Conservation (phyloP, 768 basidiomycete species). For the Leccinum obscurum region DNA sequence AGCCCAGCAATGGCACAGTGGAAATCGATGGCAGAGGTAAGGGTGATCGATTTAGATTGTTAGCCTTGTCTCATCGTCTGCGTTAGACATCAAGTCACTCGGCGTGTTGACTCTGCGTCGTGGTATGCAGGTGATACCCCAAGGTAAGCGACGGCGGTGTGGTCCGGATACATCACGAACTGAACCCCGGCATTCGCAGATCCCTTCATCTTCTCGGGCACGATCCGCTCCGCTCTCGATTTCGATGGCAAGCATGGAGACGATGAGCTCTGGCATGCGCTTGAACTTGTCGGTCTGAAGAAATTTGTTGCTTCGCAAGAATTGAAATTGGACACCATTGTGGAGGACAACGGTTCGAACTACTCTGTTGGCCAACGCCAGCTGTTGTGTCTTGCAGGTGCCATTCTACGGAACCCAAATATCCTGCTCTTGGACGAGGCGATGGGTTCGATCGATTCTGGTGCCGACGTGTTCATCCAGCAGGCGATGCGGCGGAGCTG, state of each 20-base stretch:
- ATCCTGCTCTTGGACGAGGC: conserved; percentile 35
- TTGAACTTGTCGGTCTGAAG: conserved; percentile 48
- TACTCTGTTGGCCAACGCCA: conserved; percentile 92
- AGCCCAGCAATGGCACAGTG: conserved; percentile 61
- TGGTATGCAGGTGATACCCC: conserved; percentile 32
- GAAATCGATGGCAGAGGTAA: conserved; percentile 73
- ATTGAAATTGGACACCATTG: conserved; percentile 74
- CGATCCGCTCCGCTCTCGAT: conserved; percentile 31
- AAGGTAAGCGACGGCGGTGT: conserved; percentile 17
- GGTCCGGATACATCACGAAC: background rate
- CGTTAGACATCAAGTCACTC: conserved; percentile 83
- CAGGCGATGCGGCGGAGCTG: conserved; percentile 33
- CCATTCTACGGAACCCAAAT: conserved; percentile 32
- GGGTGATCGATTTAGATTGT: conserved; percentile 45
- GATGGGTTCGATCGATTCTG: conserved; percentile 75
- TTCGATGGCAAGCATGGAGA: conserved; percentile 26
- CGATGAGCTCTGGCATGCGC: conserved; percentile 41
- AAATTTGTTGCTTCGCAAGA: conserved; percentile 70
- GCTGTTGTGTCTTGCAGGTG: conserved; percentile 58
- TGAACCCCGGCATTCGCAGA: conserved; percentile 12
- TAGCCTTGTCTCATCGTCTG: conserved; percentile 47
- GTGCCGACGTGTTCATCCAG: conserved; percentile 74
- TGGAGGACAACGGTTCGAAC: conserved; percentile 75
- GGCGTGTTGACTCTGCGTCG: conserved; percentile 41
- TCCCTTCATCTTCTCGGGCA: conserved; percentile 35